Percentiles rank a stretch among this genome's conserved stretches.
Conservation (phyloP, 1,284 basidiomycete genomes). For the Boletus semigastroideus region DNA sequence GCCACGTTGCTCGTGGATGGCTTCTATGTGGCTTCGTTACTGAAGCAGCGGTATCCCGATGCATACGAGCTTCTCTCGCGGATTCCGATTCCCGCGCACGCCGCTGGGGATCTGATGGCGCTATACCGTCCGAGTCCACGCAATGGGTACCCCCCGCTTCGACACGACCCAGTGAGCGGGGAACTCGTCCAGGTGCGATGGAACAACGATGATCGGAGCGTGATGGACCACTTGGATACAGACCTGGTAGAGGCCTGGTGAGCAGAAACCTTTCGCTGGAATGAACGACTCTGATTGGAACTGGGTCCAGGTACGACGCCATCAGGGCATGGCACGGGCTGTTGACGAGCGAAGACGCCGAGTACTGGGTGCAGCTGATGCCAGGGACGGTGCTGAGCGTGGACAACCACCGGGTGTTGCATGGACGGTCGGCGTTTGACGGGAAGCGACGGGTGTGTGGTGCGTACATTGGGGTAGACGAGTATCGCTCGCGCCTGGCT, state of each 20-base stretch:
- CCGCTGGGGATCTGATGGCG: slow-evolving; percentile 74
- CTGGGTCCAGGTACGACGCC: slow-evolving; percentile 70
- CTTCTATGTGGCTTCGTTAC: slow-evolving; percentile 83
- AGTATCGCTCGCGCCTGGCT: slow-evolving; percentile 76
- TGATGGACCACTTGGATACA: slow-evolving; percentile 60
- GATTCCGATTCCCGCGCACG: slow-evolving; percentile 79
- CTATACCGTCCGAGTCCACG: slow-evolving; percentile 64
- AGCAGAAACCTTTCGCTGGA: slow-evolving; percentile 11
- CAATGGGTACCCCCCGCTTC: slow-evolving; percentile 66
- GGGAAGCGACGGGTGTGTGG: slow-evolving; percentile 93
- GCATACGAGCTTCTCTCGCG: slow-evolving; percentile 73
- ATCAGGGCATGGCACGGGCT: slow-evolving; percentile 77
- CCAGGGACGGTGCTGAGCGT: slow-evolving; percentile 76
- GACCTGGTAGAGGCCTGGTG: slow-evolving; percentile 72
- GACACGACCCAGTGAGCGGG: slow-evolving; percentile 62
- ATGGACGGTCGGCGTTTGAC: slow-evolving; percentile 87
- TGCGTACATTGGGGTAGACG: slow-evolving; percentile 91
- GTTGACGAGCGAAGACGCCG: slow-evolving; percentile 77
- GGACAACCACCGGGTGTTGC: slow-evolving; percentile 93
- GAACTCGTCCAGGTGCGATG: slow-evolving; percentile 82
- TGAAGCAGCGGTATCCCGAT: slow-evolving; percentile 73
- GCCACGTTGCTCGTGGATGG: slow-evolving; percentile 92
- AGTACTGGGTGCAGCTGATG: slow-evolving; percentile 88
- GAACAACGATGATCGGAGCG: slow-evolving; percentile 95
- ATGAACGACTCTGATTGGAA: slow-evolving; percentile 7